phyloP scores from a whole-genome alignment of 495 filamentous ascomycete species.

The Penicillium flavigenum region DNA sequence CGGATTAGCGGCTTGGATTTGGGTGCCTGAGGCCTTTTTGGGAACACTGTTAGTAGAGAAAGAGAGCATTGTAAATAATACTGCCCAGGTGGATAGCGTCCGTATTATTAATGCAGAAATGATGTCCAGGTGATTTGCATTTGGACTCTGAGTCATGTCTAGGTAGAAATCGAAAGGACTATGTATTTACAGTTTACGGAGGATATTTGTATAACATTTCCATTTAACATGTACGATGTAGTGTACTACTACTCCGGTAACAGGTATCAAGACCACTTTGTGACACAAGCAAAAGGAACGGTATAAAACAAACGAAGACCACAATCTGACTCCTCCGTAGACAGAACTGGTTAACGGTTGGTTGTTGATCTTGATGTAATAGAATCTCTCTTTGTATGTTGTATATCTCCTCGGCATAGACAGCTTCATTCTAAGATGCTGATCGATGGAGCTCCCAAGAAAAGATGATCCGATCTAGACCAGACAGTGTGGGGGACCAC shows the following conservation, averaged over 20 bases:
- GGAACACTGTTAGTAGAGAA: too few relatives aligned
- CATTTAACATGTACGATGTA: background rate
- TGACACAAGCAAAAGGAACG: background rate
- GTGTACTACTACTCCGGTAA: background rate
- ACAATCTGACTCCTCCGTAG: background rate
- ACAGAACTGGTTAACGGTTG: background rate
- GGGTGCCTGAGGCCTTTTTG: constrained; percentile 1
- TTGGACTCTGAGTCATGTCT: background rate
- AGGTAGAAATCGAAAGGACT: background rate
- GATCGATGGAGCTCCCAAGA: background rate
- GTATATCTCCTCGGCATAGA: background rate
- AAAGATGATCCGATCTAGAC: constrained; percentile 11
- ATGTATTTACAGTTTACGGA: background rate
- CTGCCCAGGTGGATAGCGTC: background rate
- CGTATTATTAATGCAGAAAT: background rate
- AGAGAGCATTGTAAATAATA: background rate
- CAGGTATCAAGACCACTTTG: background rate
- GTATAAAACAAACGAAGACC: background rate
- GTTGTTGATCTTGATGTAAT: background rate
- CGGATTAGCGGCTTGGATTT: background rate
- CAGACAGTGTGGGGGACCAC: background rate
- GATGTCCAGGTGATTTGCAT: background rate
- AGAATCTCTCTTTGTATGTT: background rate
- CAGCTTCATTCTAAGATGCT: constrained; percentile 3
- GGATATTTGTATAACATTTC: background rate